These are phyloP conservation scores for Debaryomyces maramus DNA, from an alignment of 805 yeast species.

Conservation along the genomic window DNA sequence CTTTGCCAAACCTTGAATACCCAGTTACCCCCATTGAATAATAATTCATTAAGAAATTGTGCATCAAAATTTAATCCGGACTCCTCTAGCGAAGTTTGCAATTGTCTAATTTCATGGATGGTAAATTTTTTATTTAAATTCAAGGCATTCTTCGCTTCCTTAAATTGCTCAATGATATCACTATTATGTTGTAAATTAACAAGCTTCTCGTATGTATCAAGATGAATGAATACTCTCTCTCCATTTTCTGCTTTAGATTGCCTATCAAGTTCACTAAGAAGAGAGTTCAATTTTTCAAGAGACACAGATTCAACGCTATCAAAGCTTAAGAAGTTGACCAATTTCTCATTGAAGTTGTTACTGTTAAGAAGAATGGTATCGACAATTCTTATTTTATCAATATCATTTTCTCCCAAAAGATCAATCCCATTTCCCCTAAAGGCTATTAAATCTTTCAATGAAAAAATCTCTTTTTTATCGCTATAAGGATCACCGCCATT, in stretches of 20 bases:
- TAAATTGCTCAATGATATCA: constrained; percentile 16
- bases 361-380: constrained; percentile 27
- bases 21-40: constrained; percentile 26
- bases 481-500: constrained; percentile 42
- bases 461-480: constrained; percentile 36
- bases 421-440: constrained; percentile 30
- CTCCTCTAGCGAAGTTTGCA: constrained; percentile 21
- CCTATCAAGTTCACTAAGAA: constrained; percentile 26
- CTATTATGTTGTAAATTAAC: constrained; percentile 25
- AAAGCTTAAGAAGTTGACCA: constrained; percentile 16
- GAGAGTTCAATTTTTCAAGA: constrained; percentile 23
- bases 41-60: constrained; percentile 11
- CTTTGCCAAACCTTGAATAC: constrained; percentile 13
- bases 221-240: constrained; percentile 27
- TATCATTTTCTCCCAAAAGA: constrained; percentile 29
- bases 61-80: constrained; percentile 20
- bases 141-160: constrained; percentile 8
- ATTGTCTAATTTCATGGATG: constrained; percentile 24
- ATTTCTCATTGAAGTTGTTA: constrained; percentile 20
- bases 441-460: constrained; percentile 26
- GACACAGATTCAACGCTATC: constrained; percentile 18
- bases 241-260: constrained; percentile 21
- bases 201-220: constrained; percentile 28
- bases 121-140: constrained; percentile 9
- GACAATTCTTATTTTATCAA: constrained; percentile 31